These are phyloP conservation scores for Podila epigama DNA, from an alignment of 192 early-diverging fungal genomes.

Conservation along the genomic window DNA sequence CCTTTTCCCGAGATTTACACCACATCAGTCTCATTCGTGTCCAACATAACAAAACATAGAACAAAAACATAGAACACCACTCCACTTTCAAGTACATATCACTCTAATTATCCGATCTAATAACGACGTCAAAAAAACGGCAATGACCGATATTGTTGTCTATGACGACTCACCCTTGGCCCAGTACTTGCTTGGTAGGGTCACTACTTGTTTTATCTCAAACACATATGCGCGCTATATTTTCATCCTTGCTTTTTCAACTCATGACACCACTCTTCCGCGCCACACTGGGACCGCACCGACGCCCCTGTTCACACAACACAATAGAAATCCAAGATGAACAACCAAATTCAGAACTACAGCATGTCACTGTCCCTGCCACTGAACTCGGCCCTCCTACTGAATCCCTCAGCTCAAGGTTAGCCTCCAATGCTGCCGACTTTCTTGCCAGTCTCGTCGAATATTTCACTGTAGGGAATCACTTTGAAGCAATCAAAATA, in stretches of 20 bases:
- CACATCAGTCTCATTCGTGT: too few relatives aligned
- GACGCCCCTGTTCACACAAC: neutral
- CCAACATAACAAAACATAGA: too few relatives aligned
- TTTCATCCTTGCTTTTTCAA: neutral
- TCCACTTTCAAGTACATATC: too few relatives aligned
- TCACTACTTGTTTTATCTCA: neutral
- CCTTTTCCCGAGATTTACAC: too few relatives aligned
- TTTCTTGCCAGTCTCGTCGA: slow-evolving; percentile 30
- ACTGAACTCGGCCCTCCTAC: slow-evolving; percentile 25
- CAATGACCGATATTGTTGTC: slow-evolving; percentile 65
- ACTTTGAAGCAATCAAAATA: neutral
- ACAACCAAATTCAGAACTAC: slow-evolving; percentile 30
- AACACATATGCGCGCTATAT: slow-evolving; percentile 4
- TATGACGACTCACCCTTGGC: slow-evolving; percentile 72
- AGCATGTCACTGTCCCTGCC: slow-evolving; percentile 33
- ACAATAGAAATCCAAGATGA: slow-evolving; percentile 44
- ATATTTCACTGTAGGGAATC: slow-evolving; percentile 21
- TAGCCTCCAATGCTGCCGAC: slow-evolving; percentile 27
- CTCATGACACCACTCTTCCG: neutral
- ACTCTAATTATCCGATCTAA: too few relatives aligned
- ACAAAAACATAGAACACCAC: neutral
- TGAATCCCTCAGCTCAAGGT: slow-evolving; percentile 13
- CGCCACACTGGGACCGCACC: neutral
- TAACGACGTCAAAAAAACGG: too few relatives aligned
- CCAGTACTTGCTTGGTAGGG: slow-evolving; percentile 64